phyloP scores from a whole-genome alignment of 768 basidiomycete genomes.

The Lanmaoa rubissima region DNA sequence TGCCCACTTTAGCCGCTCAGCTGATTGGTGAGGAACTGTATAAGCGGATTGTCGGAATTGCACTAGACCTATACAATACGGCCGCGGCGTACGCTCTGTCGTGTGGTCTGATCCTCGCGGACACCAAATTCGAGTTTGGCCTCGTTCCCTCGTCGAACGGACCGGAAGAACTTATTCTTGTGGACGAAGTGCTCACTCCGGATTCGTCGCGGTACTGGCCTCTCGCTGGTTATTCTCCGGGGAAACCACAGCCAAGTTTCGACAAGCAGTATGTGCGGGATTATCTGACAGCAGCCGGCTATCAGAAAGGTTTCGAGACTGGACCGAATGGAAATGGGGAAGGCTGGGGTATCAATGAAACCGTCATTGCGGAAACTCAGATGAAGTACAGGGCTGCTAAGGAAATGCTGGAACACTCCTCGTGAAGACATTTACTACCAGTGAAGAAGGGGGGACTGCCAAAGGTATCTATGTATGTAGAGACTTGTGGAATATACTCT shows the following conservation, averaged over 20 bases:
- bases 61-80: constrained; percentile 65
- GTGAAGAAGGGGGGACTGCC: background rate
- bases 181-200: constrained; percentile 96
- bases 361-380: constrained; percentile 74
- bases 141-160: constrained; percentile 47
- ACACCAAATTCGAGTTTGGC: constrained; percentile 99
- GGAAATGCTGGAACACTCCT: constrained; percentile 45
- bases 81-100: constrained; percentile 73
- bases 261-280: constrained; percentile 97
- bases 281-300: constrained; percentile 75
- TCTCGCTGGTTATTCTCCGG: constrained; percentile 64
- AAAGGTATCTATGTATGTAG: constrained; percentile 5
- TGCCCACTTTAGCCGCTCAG: constrained; percentile 46
- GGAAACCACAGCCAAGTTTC: constrained; percentile 81
- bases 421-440: constrained; percentile 9
- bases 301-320: constrained; percentile 73
- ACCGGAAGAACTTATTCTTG: constrained; percentile 65
- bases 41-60: constrained; percentile 52
- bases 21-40: constrained; percentile 69
- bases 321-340: constrained; percentile 65
- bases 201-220: constrained; percentile 99
- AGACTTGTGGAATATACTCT: background rate
- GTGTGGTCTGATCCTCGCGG: constrained; percentile 89
- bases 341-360: constrained; percentile 77
- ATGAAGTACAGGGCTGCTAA: constrained; percentile 79